These are phyloP conservation scores for Paecilomyces dactylethromorphus DNA, from an alignment of 2,329 filamentous ascomycete genomes.

Conservation along the genomic window DNA sequence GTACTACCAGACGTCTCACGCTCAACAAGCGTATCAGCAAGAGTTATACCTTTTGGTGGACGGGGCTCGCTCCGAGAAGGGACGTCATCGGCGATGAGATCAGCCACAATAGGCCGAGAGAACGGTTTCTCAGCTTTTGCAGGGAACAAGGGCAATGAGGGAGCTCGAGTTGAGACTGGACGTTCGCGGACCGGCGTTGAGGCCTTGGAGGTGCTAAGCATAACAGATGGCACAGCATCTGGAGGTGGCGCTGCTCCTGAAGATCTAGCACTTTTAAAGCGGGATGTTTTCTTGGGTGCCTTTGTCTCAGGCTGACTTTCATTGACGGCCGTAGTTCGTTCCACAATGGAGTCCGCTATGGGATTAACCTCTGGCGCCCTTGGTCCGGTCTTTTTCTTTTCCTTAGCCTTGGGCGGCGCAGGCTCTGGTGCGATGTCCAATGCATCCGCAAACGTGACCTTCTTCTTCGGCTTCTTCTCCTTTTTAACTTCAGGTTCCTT, in stretches of 20 bases:
- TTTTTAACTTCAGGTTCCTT: constrained; percentile 6
- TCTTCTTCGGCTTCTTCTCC: constrained; percentile 48
- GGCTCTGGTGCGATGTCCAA: constrained; percentile 61
- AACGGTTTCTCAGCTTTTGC: constrained; percentile 33
- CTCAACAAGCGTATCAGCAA: constrained; percentile 56
- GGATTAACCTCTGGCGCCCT: constrained; percentile 21
- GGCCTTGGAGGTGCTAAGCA: background rate
- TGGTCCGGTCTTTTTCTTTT: constrained; percentile 20
- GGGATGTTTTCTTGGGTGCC: constrained; percentile 35
- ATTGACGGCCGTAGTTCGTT: constrained; percentile 25
- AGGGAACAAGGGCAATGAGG: constrained; percentile 29
- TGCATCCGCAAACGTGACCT: constrained; percentile 70
- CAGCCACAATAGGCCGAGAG: constrained; percentile 28
- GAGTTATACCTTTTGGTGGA: constrained; percentile 41
- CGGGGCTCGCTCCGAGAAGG: constrained; percentile 16
- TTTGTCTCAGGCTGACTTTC: constrained; percentile 11
- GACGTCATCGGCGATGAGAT: constrained; percentile 10
- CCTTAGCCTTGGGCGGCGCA: constrained; percentile 15
- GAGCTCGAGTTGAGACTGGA: constrained; percentile 12
- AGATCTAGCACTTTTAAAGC: constrained; percentile 35
- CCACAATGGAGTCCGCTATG: constrained; percentile 39
- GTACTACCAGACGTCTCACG: constrained; percentile 33
- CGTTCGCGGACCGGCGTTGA: constrained; percentile 7
- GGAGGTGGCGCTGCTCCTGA: constrained; percentile 3
- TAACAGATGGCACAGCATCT: background rate